Evolutionary conservation across 768 basidiomycete species (phyloP).

Genomic region (Dendrothele bispora): DNA sequence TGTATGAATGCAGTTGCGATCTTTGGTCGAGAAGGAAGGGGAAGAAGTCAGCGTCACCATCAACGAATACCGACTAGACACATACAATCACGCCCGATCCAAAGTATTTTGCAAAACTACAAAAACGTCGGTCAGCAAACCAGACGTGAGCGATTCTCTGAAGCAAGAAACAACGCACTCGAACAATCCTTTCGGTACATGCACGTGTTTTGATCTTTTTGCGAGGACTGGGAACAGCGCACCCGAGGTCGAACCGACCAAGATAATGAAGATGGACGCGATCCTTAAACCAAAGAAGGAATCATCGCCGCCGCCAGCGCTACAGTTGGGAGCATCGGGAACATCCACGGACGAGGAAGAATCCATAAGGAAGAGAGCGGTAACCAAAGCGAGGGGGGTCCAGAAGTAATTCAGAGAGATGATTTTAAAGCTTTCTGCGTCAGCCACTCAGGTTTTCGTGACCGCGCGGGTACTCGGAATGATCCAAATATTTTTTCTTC

Average conservation of each 20-base stretch:
- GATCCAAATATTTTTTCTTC: no score
- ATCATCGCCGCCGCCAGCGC: constrained; percentile 38
- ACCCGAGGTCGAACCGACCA: constrained; percentile 43
- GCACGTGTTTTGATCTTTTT: constrained; percentile 34
- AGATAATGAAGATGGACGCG: constrained; percentile 57
- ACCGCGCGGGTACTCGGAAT: no score
- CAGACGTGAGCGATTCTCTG: not conserved
- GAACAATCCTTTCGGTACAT: constrained; percentile 45
- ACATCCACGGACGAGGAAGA: no score
- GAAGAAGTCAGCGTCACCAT: constrained; percentile 4
- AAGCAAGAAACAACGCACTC: constrained; percentile 38
- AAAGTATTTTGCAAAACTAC: constrained; percentile 85
- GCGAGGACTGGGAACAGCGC: constrained; percentile 57
- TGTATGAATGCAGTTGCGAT: constrained; percentile 92
- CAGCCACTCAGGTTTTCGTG: no score
- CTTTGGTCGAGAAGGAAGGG: constrained; percentile 35
- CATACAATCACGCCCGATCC: constrained; percentile 86
- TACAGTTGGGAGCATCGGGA: no score
- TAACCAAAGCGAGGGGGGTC: no score
- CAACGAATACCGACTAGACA: constrained; percentile 12
- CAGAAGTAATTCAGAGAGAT: no score
- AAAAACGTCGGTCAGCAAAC: not conserved
- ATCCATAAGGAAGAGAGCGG: no score
- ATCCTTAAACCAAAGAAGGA: constrained; percentile 43
- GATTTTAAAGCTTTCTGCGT: no score